Evolutionary conservation across 2,329 filamentous ascomycete species (phyloP).

Genomic region (Alternaria conjuncta): DNA sequence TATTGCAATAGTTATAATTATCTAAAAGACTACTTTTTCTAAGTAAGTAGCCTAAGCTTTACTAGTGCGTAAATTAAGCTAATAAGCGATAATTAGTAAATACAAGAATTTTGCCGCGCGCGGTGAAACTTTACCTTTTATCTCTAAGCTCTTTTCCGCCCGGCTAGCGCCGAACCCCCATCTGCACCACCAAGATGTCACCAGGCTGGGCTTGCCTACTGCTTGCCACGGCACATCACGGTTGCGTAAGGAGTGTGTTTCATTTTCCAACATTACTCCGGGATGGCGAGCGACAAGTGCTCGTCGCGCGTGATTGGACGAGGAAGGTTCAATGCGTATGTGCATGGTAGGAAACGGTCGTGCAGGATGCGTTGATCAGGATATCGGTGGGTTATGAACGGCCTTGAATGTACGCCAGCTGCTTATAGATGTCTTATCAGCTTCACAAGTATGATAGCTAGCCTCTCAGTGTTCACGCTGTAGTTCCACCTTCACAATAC

Average conservation of each 20-base stretch:
- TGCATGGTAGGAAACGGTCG: background rate
- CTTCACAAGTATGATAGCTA: background rate
- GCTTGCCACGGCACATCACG: constrained; percentile 10
- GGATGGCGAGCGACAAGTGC: background rate
- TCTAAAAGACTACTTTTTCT: too few species aligned
- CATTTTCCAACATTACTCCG: constrained; percentile 6
- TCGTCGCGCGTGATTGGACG: background rate
- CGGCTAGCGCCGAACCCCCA: background rate
- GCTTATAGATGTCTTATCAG: background rate
- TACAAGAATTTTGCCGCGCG: too few species aligned
- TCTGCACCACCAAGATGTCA: background rate
- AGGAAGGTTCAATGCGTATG: background rate
- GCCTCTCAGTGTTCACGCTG: background rate
- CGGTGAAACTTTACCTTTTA: too few species aligned
- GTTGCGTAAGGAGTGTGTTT: constrained; percentile 2
- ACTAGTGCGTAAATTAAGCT: too few species aligned
- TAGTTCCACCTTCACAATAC: background rate
- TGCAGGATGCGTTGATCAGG: background rate
- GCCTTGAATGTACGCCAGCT: background rate
- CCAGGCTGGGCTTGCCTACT: background rate
- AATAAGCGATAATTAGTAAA: too few species aligned
- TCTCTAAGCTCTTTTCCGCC: constrained; percentile 12
- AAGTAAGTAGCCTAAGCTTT: too few species aligned
- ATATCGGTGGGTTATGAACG: background rate
- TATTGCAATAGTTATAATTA: too few species aligned